phyloP scores from a whole-genome alignment of 1,139 yeast genomes.

The Geotrichum restrictum region DNA sequence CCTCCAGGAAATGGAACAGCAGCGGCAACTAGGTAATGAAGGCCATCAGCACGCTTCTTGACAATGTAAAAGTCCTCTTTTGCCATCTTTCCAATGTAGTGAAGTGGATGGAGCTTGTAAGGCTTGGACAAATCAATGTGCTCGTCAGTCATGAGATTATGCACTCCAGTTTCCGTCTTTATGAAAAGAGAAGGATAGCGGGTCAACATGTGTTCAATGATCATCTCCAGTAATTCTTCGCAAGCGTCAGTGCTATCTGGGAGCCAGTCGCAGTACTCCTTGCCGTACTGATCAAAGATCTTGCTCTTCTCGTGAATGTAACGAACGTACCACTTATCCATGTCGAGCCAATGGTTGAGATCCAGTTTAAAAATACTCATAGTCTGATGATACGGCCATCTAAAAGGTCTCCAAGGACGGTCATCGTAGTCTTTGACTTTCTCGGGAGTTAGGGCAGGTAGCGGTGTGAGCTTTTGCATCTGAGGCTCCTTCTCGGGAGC shows the following conservation, averaged over 20 bases:
- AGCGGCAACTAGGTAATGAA: constrained; percentile 64
- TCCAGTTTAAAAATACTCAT: constrained; percentile 70
- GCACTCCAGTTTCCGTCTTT: constrained; percentile 49
- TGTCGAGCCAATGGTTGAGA: constrained; percentile 71
- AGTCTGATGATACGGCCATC: constrained; percentile 79
- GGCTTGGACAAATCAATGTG: constrained; percentile 57
- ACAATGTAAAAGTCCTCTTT: constrained; percentile 71
- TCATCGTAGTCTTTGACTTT: constrained; percentile 63
- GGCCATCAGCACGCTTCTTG: constrained; percentile 48
- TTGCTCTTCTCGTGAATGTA: constrained; percentile 61
- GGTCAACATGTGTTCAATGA: constrained; percentile 53
- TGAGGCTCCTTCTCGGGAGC: constrained; percentile 11
- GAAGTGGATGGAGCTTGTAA: constrained; percentile 58
- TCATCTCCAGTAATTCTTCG: constrained; percentile 59
- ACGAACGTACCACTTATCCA: constrained; percentile 70
- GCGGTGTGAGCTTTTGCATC: constrained; percentile 42
- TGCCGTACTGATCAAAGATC: constrained; percentile 55
- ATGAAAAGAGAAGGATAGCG: constrained; percentile 64
- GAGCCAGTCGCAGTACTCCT: constrained; percentile 60
- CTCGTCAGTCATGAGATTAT: constrained; percentile 61
- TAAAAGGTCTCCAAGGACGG: constrained; percentile 76
- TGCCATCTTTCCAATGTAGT: constrained; percentile 63
- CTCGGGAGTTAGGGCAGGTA: constrained; percentile 57
- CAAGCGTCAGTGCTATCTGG: constrained; percentile 67
- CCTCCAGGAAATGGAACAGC: constrained; percentile 81